A percentile compares a stretch with the other conserved stretches of the same genome.
phyloP scores from a whole-genome alignment of 2,329 filamentous ascomycete species.

The Septoria linicola region DNA sequence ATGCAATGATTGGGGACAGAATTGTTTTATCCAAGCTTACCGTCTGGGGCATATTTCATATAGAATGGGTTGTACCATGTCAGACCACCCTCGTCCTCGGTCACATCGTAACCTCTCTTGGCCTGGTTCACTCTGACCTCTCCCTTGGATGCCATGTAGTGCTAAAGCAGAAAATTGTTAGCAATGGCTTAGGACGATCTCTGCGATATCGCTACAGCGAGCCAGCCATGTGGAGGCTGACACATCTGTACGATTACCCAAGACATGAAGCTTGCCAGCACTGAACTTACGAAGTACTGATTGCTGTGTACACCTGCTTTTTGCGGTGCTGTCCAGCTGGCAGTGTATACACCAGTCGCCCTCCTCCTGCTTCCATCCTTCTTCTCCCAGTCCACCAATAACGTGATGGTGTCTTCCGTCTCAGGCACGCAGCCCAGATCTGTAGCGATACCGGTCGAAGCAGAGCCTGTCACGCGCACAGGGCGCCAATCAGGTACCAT shows the following conservation, averaged over 20 bases:
- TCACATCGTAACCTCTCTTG: constrained; percentile 90
- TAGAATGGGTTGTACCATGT: constrained; percentile 77
- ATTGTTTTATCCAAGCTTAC: constrained; percentile 42
- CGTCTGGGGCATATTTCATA: constrained; percentile 32
- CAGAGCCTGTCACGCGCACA: constrained; percentile 73
- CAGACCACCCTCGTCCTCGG: constrained; percentile 71
- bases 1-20: neutral
- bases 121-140: constrained; percentile 91
- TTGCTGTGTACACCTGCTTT: constrained; percentile 93
- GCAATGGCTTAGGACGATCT: no score
- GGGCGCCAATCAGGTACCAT: constrained; percentile 79
- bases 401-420: constrained; percentile 90
- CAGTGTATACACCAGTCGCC: constrained; percentile 87
- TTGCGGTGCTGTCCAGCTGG: constrained; percentile 91
- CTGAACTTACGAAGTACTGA: constrained; percentile 74
- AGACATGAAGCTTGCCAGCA: no score
- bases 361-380: constrained; percentile 64
- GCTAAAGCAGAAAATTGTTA: no score
- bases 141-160: constrained; percentile 81
- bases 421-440: constrained; percentile 72
- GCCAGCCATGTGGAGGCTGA: no score
- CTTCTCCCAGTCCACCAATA: constrained; percentile 85
- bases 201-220: no score
- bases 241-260: no score
- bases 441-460: constrained; percentile 74